Base-by-base conservation (phyloP, 352 stramenopile genomes). In the Globisporangium cylindrosporum region DNA sequence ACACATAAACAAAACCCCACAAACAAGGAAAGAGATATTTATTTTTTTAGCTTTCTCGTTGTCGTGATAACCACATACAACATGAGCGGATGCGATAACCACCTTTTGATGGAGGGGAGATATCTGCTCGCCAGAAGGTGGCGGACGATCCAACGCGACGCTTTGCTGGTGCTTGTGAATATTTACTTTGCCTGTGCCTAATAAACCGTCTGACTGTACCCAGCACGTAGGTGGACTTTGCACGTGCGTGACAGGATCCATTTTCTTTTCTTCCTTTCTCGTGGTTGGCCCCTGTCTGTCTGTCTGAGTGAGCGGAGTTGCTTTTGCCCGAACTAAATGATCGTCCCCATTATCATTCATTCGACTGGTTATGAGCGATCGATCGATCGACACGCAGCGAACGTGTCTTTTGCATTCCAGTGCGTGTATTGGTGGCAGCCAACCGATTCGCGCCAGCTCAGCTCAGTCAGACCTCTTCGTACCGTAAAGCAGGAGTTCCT, bases 1-100 rank as follows among this genome's bases (percentile, higher is more conserved):
- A 63, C 58, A 53, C 38, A 51, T 63, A 63, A 63, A 59, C 53
- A 27, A 63, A 63, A 49, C 34, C n/a, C 58, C 29, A 51, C 58
- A 53, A 59, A 59, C 22, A 48, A 49, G 58, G 24, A 32, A 63
- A 24, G n/a, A 24, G 43, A 51, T 53, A 53, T 63, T 63, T 53
- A 63, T 63, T 63, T 63, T 63, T 61, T 34, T 0, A 18, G 34
- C 6, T 34, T 56, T 56, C 6, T 18, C 24, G n/a, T 56, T 14
- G 49, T 48, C 41, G 2, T 32, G 29, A 32, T 8, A 32, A 32
- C 29, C 29, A 32, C 29, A 32, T 29, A 32, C 29, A 10, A 29
- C n/a, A 55, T 55, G 38, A 18, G 38, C 38, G 36, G 29, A 32
- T 32, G 29, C 29, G 29, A 32, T 32, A 32, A 32, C 4, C 29